Evolutionary conservation across 768 basidiomycete genomes (phyloP).

Genomic region (Russula emetica): DNA sequence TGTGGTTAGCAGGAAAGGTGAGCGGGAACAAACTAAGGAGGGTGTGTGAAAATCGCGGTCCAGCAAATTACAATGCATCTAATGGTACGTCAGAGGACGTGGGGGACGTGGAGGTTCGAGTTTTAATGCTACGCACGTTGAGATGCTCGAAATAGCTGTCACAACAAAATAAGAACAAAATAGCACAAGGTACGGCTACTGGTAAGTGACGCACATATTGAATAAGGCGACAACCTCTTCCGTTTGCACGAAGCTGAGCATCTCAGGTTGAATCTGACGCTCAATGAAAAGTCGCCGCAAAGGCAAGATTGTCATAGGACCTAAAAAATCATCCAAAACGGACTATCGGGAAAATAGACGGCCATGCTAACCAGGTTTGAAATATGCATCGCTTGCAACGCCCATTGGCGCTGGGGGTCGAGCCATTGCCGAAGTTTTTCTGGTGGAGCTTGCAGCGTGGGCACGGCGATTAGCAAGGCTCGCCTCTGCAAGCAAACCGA

Average conservation of each 20-base stretch:
- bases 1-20: conserved; percentile 91
- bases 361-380: conserved; percentile 64
- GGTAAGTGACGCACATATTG: conserved; percentile 60
- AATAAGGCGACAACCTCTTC: conserved; percentile 92
- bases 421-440: conserved; percentile 20
- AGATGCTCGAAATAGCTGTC: conserved; percentile 71
- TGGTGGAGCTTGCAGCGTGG: conserved; percentile 37
- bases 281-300: conserved; percentile 80
- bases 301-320: conserved; percentile 85
- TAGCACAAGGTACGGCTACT: conserved; percentile 6
- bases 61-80: conserved; percentile 79
- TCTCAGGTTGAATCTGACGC: conserved; percentile 87
- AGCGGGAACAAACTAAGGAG: conserved; percentile 86
- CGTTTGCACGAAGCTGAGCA: conserved; percentile 80
- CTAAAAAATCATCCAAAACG: conserved; percentile 36
- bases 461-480: conserved; percentile 71
- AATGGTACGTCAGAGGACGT: conserved; percentile 5
- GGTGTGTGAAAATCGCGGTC: conserved; percentile 92
- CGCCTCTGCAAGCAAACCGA: conserved; percentile 89
- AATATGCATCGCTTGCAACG: conserved; percentile 83
- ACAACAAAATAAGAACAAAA: conserved; percentile 12
- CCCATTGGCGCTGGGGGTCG: conserved; percentile 48
- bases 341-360: neutral
- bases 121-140: conserved; percentile 46
- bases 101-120: neutral